A percentile compares a stretch with the other conserved stretches of the same genome.
phyloP scores from a whole-genome alignment of 495 filamentous ascomycete species.

The Trichocladium uniseriatum region DNA sequence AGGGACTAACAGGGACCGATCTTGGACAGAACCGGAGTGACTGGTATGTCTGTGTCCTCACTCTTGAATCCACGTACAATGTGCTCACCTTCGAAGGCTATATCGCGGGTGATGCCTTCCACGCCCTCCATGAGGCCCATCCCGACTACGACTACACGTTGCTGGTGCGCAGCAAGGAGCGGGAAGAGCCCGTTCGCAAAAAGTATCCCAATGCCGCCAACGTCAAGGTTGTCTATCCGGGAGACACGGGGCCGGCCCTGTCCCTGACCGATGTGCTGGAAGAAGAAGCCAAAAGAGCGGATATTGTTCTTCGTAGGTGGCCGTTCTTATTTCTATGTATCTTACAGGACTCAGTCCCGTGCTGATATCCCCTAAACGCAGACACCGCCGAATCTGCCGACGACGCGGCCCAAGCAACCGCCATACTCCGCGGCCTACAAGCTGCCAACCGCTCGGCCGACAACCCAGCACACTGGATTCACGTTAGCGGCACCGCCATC shows the following conservation, averaged over 20 bases:
- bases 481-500: slow-evolving; percentile 40
- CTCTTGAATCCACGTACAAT: not conserved
- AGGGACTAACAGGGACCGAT: not conserved
- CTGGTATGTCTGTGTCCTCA: slow-evolving; percentile 19
- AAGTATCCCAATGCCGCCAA: slow-evolving; percentile 42
- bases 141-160: slow-evolving; percentile 60
- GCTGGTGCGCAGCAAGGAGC: slow-evolving; percentile 58
- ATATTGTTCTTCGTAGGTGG: slow-evolving; percentile 56
- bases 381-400: slow-evolving; percentile 42
- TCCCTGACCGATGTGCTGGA: slow-evolving; percentile 48
- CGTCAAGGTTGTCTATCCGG: slow-evolving; percentile 41
- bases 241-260: slow-evolving; percentile 45
- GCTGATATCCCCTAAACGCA: slow-evolving; percentile 7
- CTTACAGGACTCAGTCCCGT: too few relatives aligned
- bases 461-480: slow-evolving; percentile 42
- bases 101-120: slow-evolving; percentile 66
- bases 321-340: too few relatives aligned
- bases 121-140: slow-evolving; percentile 48
- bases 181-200: slow-evolving; percentile 50
- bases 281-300: slow-evolving; percentile 50
- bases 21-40: slow-evolving; percentile 28
- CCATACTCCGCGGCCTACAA: slow-evolving; percentile 36
- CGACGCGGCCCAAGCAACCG: slow-evolving; percentile 30
- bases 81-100: slow-evolving; percentile 43
- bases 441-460: slow-evolving; percentile 35